phyloP scores from a whole-genome alignment of 768 basidiomycete species.

The Mycena albidolilacea region DNA sequence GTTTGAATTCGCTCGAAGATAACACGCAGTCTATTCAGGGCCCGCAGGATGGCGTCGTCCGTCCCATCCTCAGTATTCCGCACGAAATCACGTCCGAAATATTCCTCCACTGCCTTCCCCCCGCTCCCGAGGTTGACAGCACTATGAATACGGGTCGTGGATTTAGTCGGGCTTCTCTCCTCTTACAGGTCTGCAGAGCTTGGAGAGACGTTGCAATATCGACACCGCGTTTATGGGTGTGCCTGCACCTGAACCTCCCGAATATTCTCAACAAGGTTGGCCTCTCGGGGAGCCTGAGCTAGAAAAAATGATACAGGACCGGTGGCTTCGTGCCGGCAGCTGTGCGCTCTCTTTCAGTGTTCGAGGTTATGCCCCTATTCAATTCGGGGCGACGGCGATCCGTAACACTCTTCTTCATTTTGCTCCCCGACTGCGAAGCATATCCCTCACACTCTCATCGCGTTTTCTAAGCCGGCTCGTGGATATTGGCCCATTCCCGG shows the following conservation, averaged over 20 bases:
- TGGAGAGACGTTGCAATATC: constrained; percentile 47
- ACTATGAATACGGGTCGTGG: not conserved
- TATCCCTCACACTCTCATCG: not conserved
- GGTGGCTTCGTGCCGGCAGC: not conserved
- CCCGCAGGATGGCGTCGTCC: constrained; percentile 5
- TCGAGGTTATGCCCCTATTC: not conserved
- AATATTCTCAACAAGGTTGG: not conserved
- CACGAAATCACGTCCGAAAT: constrained; percentile 23
- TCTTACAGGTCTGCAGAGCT: constrained; percentile 40
- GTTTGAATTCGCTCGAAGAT: not conserved
- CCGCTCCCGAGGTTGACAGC: not conserved
- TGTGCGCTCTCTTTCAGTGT: constrained; percentile 17
- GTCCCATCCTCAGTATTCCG: constrained; percentile 20
- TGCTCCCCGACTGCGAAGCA: constrained; percentile 12
- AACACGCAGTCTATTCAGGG: no score
- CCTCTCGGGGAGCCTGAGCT: not conserved
- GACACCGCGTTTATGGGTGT: constrained; percentile 45
- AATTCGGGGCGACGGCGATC: not conserved
- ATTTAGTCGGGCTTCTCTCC: constrained; percentile 29
- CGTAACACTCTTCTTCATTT: not conserved
- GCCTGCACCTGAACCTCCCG: not conserved
- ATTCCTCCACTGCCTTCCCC: constrained; percentile 3
- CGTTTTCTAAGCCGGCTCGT: not conserved
- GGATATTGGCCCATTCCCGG: constrained; percentile 9
- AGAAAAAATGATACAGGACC: not conserved